Conservation (phyloP, 148 eudicot genomes). For the Cornus kousa region DNA sequence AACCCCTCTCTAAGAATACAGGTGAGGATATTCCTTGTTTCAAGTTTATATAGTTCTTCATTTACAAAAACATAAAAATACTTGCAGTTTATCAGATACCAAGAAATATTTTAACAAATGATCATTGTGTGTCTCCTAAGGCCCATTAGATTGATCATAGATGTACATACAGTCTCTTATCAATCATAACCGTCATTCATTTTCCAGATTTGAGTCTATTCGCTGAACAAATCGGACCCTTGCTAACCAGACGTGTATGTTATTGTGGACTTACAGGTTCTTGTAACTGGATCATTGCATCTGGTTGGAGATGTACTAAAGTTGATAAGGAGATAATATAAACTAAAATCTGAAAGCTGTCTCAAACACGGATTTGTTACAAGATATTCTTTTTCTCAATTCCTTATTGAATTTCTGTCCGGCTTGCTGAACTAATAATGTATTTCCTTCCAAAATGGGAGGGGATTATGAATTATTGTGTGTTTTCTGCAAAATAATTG, state of each 20-base stretch:
- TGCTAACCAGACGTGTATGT: neutral
- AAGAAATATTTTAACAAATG: no score
- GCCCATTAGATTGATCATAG: no score
- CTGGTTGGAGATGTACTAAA: conserved; percentile 84
- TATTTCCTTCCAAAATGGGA: no score
- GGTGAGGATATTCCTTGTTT: conserved; percentile 32
- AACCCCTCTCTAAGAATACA: conserved; percentile 67
- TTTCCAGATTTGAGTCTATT: no score
- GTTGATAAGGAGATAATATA: conserved; percentile 48
- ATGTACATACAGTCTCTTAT: no score
- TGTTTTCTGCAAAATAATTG: neutral
- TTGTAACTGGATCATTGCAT: conserved; percentile 90
- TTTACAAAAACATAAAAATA: neutral
- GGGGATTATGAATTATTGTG: no score
- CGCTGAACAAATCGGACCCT: neutral
- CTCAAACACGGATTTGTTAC: neutral
- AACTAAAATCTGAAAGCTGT: conserved; percentile 1
- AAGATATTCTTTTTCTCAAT: neutral
- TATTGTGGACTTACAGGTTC: conserved; percentile 45
- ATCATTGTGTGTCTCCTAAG: no score
- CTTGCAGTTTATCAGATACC: neutral
- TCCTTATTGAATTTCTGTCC: neutral
- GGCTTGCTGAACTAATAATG: neutral
- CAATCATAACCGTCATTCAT: no score
- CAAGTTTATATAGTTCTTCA: neutral